Base-by-base conservation (phyloP, 148 eudicot species). In the Rhododendron simsii region DNA sequence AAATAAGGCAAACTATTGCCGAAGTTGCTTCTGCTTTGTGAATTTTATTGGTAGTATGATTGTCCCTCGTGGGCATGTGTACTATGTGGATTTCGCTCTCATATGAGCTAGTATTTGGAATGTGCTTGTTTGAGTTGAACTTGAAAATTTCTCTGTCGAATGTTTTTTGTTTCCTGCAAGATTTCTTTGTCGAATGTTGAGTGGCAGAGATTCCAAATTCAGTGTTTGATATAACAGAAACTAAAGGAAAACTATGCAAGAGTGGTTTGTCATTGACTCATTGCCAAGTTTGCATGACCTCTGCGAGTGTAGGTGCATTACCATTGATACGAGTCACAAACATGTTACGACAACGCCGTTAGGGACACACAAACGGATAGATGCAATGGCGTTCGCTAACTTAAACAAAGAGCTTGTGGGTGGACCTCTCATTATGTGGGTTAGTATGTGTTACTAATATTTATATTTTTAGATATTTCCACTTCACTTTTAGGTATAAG, bases 1-100 rank as follows among this genome's bases (percentile, higher is more conserved):
- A 65, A 87, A 87, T 83, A 83, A 87, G 65, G 86, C 83, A 57
- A 63, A 59, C 85, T 59, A 77, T 33, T 78, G 86, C 35, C 33
- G 53, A 45, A 61, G 47, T 80, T 83, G 33, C 75, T 59, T 83
- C 39, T 35, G 71, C 26, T 76, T 14, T 48, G 41, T 81, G 73
- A 39, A 82, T 59, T 76, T 39, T 18, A 26, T 82, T 47, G 47
- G 50, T 51, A 37, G 23, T 20, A 9, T 48, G 50, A 69, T 81
- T 37, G 53, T 55, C 75, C 55, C 7, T 28, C 50, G 63, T 48
- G 88, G 75, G 78, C 75, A 45, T 78, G 63, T 87, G 83, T 87
- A 61, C 48, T 47, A 2, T 75, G 57, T 76, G 45, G 77, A 57
- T 57, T 59, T 75, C 12, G 85, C 48, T 44, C 76, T 53, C 28